Percentiles rank a stretch among this genome's conserved stretches.
phyloP scores from a whole-genome alignment of 139 green algal genomes.

The Picochlorum sp. region DNA sequence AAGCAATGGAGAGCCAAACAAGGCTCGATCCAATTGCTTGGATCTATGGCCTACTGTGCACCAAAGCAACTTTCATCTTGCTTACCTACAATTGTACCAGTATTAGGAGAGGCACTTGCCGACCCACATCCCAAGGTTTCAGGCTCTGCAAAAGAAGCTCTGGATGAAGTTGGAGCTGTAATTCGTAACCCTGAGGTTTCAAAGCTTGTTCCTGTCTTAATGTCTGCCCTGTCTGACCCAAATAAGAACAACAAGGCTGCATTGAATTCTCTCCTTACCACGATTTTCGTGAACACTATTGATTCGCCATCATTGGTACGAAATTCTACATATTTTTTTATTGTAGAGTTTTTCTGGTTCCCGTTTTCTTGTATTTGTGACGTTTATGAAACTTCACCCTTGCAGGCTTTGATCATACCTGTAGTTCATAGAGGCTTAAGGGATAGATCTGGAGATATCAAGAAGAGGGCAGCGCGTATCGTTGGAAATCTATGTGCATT shows the following conservation, averaged over 20 bases:
- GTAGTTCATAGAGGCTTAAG: slow-evolving; percentile 81
- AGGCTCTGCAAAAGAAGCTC: slow-evolving; percentile 56
- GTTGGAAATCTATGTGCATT: slow-evolving; percentile 88
- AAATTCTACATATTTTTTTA: slow-evolving; percentile 11
- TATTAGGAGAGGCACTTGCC: slow-evolving; percentile 57
- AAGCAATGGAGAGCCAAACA: slow-evolving; percentile 90
- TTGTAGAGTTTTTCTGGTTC: not conserved
- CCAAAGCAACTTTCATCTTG: slow-evolving; percentile 86
- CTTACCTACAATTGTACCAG: slow-evolving; percentile 87
- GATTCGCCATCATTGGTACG: slow-evolving; percentile 58
- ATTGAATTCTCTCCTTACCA: slow-evolving; percentile 71
- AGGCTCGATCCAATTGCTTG: slow-evolving; percentile 84
- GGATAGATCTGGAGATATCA: slow-evolving; percentile 81
- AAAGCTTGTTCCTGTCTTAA: slow-evolving; percentile 64
- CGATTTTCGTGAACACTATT: slow-evolving; percentile 91
- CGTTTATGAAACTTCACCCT: too few species aligned
- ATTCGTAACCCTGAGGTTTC: slow-evolving; percentile 91
- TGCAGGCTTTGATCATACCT: slow-evolving; percentile 79
- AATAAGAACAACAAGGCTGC: slow-evolving; percentile 51
- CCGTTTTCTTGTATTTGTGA: not conserved
- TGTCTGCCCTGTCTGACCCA: slow-evolving; percentile 80
- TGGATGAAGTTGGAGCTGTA: slow-evolving; percentile 81
- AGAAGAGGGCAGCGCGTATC: slow-evolving; percentile 87
- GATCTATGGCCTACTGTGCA: slow-evolving; percentile 90
- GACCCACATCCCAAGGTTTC: slow-evolving; percentile 91